Evolutionary conservation across 2,329 filamentous ascomycete species (phyloP).

Genomic region (Bipolaris oryzae): DNA sequence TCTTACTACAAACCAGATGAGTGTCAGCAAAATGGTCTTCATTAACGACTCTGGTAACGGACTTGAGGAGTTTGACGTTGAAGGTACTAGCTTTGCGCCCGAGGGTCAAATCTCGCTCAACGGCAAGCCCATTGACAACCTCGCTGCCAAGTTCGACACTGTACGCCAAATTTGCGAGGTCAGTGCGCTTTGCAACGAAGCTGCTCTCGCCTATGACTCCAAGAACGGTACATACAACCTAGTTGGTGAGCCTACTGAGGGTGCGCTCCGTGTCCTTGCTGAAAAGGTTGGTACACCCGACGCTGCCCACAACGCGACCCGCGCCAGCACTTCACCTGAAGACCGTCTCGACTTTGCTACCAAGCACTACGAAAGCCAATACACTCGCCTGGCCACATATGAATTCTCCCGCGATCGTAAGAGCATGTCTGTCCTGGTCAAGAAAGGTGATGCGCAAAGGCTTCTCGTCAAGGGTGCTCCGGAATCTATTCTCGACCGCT

Average conservation of each 20-base stretch:
- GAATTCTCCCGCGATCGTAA: conserved; percentile 98
- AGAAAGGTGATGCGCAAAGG: conserved; percentile 71
- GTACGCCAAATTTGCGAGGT: conserved; percentile 77
- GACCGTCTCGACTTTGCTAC: conserved; percentile 81
- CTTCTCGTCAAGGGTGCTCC: conserved; percentile 96
- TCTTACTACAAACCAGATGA: conserved; percentile 99
- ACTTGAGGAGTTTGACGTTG: conserved; percentile 84
- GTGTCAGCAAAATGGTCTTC: conserved; percentile 89
- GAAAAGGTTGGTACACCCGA: conserved; percentile 93
- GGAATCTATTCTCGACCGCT: conserved; percentile 91
- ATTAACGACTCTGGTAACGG: conserved; percentile 74
- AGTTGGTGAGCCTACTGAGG: conserved; percentile 94
- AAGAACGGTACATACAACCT: conserved; percentile 76
- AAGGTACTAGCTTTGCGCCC: conserved; percentile 91
- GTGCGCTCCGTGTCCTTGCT: conserved; percentile 84
- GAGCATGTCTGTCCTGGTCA: conserved; percentile 96
- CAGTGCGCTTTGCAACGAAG: conserved; percentile 83
- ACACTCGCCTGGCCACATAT: conserved; percentile 80
- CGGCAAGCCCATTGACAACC: conserved; percentile 71
- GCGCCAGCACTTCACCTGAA: conserved; percentile 55
- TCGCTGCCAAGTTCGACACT: conserved; percentile 74
- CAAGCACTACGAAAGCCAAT: conserved; percentile 78
- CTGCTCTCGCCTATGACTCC: conserved; percentile 79
- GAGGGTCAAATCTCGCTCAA: conserved; percentile 73
- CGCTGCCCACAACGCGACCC: conserved; percentile 60